Evolutionary conservation across 805 yeast genomes (phyloP), one percentile per base, ranked within the genome.

Genomic region (Saccharomycopsis fibuligera): DNA sequence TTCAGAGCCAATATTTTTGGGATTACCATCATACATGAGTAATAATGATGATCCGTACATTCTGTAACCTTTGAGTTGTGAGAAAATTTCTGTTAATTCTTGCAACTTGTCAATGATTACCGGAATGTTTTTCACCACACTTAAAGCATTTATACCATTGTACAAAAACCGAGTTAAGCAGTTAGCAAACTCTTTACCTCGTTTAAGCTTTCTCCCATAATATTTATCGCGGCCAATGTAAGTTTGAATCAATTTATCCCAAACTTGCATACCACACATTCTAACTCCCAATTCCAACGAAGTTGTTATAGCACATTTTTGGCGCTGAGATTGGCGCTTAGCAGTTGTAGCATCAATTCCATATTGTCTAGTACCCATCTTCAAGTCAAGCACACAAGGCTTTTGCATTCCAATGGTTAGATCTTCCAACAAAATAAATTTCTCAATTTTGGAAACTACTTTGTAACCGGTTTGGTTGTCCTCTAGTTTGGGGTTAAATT

Each of bases 311-410:
- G 74, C 68, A 64, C 99, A 93, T 65, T 93, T 93, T 47, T 72
- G 72, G 30, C 86, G 68, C 67, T 93, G 99, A 0, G 96, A 86
- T 42, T 68, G 62, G 60, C 81, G 83, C 65, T 93, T 93, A 43
- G 79, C 67, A 12, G 67, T 63, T 4, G 74, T 72, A 0, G 98
- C 97, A 55, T 89, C 96, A n/a, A 91, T 83, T 8, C 99, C 99
- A 60, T 93, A 93, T 65, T 93, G 99, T 50, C 99, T 74, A 0
- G 99, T 91, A 0, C 99, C 99, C 98, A 93, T 93, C 62, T 93
- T 93, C 58, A 93, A 70, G 66, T 93, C 99, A 44, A 93, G 68
- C 0, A 91, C 98, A 62, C 96, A 90, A 0, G 99, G 97, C 55
- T 76, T 76, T 27, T 66, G 69, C 81, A 91, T 79, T 22, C 87